phyloP scores from a whole-genome alignment of 73 alveolate genomes.

The Symbiodinium pilosum region DNA sequence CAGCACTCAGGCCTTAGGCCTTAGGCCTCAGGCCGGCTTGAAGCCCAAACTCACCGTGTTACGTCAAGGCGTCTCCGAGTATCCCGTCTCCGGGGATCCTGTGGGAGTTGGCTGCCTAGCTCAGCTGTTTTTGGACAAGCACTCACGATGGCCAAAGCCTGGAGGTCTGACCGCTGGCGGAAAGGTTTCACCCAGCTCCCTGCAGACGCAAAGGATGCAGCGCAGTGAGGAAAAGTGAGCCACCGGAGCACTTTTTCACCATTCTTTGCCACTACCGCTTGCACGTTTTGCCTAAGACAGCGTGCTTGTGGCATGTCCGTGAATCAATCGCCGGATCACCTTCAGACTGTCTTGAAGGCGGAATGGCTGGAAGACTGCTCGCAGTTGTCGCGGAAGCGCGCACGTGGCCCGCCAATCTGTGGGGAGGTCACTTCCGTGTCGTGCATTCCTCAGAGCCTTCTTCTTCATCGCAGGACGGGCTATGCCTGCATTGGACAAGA shows the following conservation, averaged over 20 bases:
- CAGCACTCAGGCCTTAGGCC: not conserved
- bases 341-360: not conserved
- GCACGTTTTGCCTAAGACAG: too few species aligned
- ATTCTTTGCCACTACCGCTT: too few species aligned
- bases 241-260: too few species aligned
- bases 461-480: not conserved
- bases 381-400: slow-evolving; percentile 1
- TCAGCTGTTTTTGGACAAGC: not conserved
- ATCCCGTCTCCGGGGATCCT: slow-evolving; percentile 47
- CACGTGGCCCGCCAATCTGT: not conserved
- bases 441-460: not conserved
- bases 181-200: not conserved
- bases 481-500: not conserved
- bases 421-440: not conserved
- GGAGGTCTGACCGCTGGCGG: not conserved
- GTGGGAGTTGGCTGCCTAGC: not conserved
- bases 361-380: slow-evolving; percentile 20
- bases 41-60: too few species aligned
- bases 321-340: too few species aligned
- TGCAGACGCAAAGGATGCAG: not conserved
- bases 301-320: too few species aligned
- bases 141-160: not conserved
- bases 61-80: slow-evolving; percentile 59
- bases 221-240: not conserved
- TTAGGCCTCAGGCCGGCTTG: too few species aligned